phyloP scores from a whole-genome alignment of 78 protist species.

The Dictyostelium citrinum region DNA sequence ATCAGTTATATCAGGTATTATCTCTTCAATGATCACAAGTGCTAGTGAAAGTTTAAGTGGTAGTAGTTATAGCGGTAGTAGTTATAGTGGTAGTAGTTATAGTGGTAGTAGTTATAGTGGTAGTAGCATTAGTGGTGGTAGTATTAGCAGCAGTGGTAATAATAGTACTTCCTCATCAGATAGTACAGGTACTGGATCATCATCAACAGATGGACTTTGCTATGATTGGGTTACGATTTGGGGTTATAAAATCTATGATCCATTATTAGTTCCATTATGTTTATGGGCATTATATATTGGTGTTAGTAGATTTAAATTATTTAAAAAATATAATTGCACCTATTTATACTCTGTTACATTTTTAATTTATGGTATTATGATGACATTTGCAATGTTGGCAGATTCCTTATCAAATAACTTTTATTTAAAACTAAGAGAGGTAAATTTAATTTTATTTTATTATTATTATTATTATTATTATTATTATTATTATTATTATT shows the following conservation, averaged over 20 bases:
- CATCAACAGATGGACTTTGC: background rate
- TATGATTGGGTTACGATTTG: background rate
- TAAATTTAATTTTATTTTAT: background rate
- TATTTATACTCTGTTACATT: conserved; percentile 15
- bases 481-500: too few species aligned
- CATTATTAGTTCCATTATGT: conserved; percentile 17
- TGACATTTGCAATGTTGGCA: conserved; percentile 29
- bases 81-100: background rate
- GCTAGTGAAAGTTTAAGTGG: background rate
- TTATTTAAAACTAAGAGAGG: background rate
- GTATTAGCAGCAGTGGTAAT: background rate
- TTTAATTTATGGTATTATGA: conserved; percentile 28
- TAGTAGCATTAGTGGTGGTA: background rate
- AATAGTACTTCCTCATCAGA: background rate
- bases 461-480: too few species aligned
- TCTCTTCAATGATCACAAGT: background rate
- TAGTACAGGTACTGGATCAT: background rate
- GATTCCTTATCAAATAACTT: conserved; percentile 15
- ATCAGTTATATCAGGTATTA: background rate
- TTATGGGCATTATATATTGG: conserved; percentile 49
- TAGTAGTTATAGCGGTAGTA: background rate
- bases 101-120: background rate
- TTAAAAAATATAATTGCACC: background rate
- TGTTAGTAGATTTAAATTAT: background rate
- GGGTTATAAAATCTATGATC: background rate